These are phyloP conservation scores for Chaetomium fimeti DNA, from an alignment of 495 filamentous ascomycete species.

Conservation along the genomic window DNA sequence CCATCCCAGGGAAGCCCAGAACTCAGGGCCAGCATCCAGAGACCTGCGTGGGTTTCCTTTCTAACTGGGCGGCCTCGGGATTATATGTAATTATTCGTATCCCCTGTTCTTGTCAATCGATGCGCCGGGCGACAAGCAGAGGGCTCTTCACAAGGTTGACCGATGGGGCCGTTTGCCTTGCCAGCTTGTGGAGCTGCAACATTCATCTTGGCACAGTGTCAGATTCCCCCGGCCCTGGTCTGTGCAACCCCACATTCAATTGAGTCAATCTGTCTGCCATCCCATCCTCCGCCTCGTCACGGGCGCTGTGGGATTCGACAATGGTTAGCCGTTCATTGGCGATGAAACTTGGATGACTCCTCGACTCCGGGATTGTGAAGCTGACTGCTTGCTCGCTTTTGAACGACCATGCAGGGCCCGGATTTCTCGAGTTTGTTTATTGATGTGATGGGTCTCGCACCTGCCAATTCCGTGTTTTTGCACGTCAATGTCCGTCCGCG, in stretches of 20 bases:
- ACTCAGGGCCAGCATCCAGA: neutral
- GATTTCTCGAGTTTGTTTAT: too few relatives aligned
- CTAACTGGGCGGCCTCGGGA: neutral
- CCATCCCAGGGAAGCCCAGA: neutral
- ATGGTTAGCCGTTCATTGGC: too few relatives aligned
- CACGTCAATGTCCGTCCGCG: too few relatives aligned
- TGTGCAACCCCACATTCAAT: constrained; percentile 3
- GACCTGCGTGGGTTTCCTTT: too few relatives aligned
- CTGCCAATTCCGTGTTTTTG: too few relatives aligned
- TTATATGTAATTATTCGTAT: neutral
- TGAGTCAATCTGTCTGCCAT: constrained; percentile 10
- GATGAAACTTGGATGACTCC: constrained; percentile 5
- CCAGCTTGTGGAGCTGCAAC: too few relatives aligned
- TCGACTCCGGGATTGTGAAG: neutral
- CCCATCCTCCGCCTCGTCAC: neutral
- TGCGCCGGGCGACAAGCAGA: neutral
- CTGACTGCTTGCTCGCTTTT: too few relatives aligned
- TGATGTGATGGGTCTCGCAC: too few relatives aligned
- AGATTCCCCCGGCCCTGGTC: neutral
- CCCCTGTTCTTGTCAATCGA: too few relatives aligned
- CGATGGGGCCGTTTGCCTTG: neutral
- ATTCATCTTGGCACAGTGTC: constrained; percentile 5
- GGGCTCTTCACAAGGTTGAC: constrained; percentile 9
- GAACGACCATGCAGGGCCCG: too few relatives aligned
- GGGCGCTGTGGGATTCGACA: neutral